Evolutionary conservation across 208 protist species (phyloP).

Genomic region (Polymyxa betae): DNA sequence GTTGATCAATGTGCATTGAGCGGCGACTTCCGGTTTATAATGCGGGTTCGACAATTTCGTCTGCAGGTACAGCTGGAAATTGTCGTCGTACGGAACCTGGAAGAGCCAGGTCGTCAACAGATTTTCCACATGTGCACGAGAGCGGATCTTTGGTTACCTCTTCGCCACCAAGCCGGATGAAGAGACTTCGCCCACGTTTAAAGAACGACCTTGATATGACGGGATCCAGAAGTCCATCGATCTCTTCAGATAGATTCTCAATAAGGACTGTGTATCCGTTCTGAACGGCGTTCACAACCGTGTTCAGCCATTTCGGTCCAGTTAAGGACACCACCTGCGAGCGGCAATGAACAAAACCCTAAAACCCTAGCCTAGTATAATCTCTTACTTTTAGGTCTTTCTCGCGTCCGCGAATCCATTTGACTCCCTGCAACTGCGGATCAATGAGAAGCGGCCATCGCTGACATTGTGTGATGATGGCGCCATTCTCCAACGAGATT

Average conservation of each 20-base stretch:
- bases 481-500: conserved; percentile 95
- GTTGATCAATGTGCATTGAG: conserved; percentile 97
- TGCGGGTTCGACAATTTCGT: conserved; percentile 97
- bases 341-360: background rate
- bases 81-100: conserved; percentile 79
- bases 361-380: background rate
- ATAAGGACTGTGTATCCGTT: conserved; percentile 81
- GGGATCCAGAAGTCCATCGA: conserved; percentile 95
- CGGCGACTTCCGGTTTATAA: conserved; percentile 97
- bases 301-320: conserved; percentile 82
- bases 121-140: background rate
- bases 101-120: background rate
- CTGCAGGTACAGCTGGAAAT: conserved; percentile 94
- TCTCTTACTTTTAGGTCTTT: conserved; percentile 79
- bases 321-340: conserved; percentile 81
- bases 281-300: conserved; percentile 72
- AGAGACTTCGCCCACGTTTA: conserved; percentile 82
- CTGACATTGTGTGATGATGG: conserved; percentile 90
- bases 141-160: conserved; percentile 78
- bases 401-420: conserved; percentile 93
- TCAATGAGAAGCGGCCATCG: conserved; percentile 98
- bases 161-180: conserved; percentile 93
- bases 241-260: conserved; percentile 91
- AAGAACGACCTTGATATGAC: conserved; percentile 89
- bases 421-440: conserved; percentile 95